phyloP scores from a whole-genome alignment of 495 filamentous ascomycete species.

The Penicillium maclennaniae region DNA sequence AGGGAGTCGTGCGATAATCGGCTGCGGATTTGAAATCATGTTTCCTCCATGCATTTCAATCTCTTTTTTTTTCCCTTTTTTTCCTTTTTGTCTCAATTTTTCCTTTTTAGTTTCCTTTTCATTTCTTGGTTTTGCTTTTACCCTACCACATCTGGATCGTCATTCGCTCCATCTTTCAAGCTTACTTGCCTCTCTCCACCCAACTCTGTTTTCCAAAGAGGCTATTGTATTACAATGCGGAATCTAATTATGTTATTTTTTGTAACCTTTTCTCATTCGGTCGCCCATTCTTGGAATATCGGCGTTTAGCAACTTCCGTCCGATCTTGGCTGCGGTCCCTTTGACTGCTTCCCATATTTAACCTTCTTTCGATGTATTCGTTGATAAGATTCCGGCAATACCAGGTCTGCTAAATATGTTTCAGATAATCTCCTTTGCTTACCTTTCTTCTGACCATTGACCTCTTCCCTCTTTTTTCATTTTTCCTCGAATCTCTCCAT shows the following conservation, averaged over 20 bases:
- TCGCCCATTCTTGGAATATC: constrained; percentile 23
- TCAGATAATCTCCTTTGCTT: background rate
- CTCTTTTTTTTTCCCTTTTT: constrained; percentile 3
- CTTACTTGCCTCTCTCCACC: constrained; percentile 23
- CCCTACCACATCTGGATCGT: constrained; percentile 16
- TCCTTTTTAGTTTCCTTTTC: constrained; percentile 5
- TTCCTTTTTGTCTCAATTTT: background rate
- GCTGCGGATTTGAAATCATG: constrained; percentile 15
- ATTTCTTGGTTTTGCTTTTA: constrained; percentile 1
- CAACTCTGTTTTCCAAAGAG: constrained; percentile 20
- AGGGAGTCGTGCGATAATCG: constrained; percentile 7
- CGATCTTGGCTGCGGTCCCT: constrained; percentile 21
- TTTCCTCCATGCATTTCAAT: background rate
- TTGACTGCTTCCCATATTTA: constrained; percentile 29
- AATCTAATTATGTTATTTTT: constrained; percentile 8
- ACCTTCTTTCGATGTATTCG: constrained; percentile 30
- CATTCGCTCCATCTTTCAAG: constrained; percentile 20
- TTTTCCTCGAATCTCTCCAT: background rate
- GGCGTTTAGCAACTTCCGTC: constrained; percentile 29
- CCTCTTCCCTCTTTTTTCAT: background rate
- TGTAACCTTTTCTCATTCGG: constrained; percentile 2
- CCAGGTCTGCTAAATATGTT: constrained; percentile 2
- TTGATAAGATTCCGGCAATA: constrained; percentile 14
- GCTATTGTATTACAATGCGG: constrained; percentile 17
- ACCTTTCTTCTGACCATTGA: background rate